Conservation (phyloP, 257 asterid genomes). For the Leonotis leonurus region DNA sequence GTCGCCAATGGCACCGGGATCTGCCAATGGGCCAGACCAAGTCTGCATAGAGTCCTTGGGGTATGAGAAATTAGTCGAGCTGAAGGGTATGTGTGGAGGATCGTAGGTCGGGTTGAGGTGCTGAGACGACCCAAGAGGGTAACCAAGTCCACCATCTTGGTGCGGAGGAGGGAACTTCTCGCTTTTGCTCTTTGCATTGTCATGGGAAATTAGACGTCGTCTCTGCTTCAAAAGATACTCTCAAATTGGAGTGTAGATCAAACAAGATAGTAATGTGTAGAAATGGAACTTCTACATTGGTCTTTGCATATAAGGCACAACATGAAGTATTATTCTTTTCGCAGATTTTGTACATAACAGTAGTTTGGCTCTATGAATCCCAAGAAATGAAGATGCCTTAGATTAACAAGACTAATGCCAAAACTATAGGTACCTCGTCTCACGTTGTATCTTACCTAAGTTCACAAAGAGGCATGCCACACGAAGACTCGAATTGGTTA, state of each 20-base stretch:
- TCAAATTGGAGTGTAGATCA: neutral
- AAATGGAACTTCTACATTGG: neutral
- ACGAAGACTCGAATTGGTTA: neutral
- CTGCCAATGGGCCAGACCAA: constrained; percentile 84
- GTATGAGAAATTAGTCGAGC: constrained; percentile 64
- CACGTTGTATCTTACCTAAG: neutral
- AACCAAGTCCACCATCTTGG: constrained; percentile 74
- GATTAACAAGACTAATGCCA: neutral
- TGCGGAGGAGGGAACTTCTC: constrained; percentile 91
- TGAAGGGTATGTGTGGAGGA: constrained; percentile 66
- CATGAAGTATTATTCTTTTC: neutral
- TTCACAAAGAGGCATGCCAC: neutral
- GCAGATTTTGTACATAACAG: neutral
- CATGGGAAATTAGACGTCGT: constrained; percentile 62
- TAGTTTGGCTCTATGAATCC: neutral
- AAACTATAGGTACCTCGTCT: neutral
- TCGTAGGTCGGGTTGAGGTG: constrained; percentile 50
- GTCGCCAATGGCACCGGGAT: constrained; percentile 37
- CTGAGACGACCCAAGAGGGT: constrained; percentile 50
- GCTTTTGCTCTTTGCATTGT: constrained; percentile 84
- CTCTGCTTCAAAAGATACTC: constrained; percentile 37
- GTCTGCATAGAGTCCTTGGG: constrained; percentile 71
- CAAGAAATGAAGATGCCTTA: neutral
- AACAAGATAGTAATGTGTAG: neutral
- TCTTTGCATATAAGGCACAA: neutral